A percentile compares a stretch with the other conserved stretches of the same genome.
Evolutionary conservation across 2,329 filamentous ascomycete species (phyloP).

Genomic region (Myriosclerotinia curreyana): DNA sequence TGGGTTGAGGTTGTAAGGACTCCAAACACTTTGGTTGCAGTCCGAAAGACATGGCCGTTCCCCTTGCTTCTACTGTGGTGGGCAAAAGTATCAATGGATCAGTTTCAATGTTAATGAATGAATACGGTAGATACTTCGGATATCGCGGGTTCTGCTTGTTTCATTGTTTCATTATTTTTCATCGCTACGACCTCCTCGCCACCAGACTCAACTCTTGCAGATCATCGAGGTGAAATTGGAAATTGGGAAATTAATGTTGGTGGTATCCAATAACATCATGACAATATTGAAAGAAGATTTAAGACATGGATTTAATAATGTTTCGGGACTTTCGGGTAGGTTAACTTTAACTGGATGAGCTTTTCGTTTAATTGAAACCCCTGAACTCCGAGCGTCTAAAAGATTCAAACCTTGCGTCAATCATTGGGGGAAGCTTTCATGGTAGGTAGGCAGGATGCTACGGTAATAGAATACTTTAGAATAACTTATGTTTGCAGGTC

Average conservation of each 20-base stretch:
- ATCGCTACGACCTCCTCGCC: background rate
- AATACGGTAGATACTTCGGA: background rate
- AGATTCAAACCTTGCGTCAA: slow-evolving; percentile 2
- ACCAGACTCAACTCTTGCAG: background rate
- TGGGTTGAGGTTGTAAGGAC: slow-evolving; percentile 5
- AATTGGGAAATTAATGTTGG: background rate
- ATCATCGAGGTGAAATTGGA: background rate
- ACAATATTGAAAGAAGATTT: slow-evolving; percentile 4
- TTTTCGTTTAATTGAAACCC: slow-evolving; percentile 17
- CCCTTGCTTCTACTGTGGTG: background rate
- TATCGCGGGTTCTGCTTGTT: slow-evolving; percentile 3
- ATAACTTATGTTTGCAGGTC: background rate
- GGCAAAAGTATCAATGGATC: background rate
- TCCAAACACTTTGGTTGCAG: slow-evolving; percentile 11
- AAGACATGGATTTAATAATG: background rate
- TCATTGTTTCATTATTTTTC: background rate
- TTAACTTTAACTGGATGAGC: background rate
- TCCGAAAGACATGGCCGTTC: background rate
- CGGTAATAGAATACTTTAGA: no score
- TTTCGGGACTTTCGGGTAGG: background rate
- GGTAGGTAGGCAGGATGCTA: slow-evolving; percentile 4
- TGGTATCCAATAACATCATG: slow-evolving; percentile 4
- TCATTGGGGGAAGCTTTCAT: slow-evolving; percentile 16
- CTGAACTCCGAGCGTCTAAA: slow-evolving; percentile 17
- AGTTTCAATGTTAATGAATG: no score